Evolutionary conservation across 768 basidiomycete genomes (phyloP), one percentile per base, ranked within the genome.

Genomic region (Psilocybe tampanensis): DNA sequence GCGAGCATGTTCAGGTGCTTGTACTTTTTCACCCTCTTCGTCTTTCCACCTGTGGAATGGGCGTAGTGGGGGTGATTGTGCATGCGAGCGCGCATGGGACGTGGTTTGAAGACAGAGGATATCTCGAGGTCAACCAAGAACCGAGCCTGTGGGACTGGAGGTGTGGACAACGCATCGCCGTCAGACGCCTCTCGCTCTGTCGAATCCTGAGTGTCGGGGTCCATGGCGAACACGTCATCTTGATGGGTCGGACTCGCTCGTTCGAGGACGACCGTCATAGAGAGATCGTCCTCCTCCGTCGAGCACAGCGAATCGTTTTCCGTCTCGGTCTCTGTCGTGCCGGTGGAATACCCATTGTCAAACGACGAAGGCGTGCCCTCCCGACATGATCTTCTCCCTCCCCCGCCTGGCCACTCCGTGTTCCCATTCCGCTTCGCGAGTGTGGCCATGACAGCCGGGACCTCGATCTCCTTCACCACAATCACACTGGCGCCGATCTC

Each of bases 401-500:
- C 55, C 8, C 52, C 51, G 6, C 74, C 70, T 26, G 73, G 72
- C 76, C 76, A 76, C 33, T 67, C 63, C 26, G 73, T 72, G 22
- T 68, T 70, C 34, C 71, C 72, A 19, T 68, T 70, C 36, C 71
- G 70, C 26, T 71, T 75, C 54, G 77, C 70, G 29, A 76, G 60
- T 21, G 70, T 71, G 42, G 77, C 75, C 63, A 88, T 73, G 11
- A 74, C 78, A 0, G 79, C 80, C 0, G 88, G 87, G 0, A 94
- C 85, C 63, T 90, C 89, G 24, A 96, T 85, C 67, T 95, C 92
- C 73, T 92, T 93, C 15, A 95, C 89, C 24, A 97, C 85, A 47
- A 95, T 86, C 54, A 97, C 93, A 22, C 91, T 92, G 0, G 93
- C 95, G 1, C 94, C 94, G 39, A 98, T 89, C 67, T 96, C 94